Conservation (phyloP, 2,329 filamentous ascomycete species). For the Neopestalotiopsis clavispora region DNA sequence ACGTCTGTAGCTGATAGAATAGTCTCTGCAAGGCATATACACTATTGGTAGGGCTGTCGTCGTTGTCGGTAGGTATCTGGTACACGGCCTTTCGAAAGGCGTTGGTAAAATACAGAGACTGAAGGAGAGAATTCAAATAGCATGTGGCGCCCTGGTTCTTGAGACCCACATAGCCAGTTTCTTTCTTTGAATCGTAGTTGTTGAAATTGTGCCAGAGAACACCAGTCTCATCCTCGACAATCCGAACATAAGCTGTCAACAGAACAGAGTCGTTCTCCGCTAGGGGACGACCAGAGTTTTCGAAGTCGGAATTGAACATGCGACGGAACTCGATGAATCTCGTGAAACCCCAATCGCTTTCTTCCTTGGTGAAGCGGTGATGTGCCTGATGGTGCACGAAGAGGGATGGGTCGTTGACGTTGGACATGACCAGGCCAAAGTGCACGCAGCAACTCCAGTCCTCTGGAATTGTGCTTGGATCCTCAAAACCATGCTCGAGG, state of each 20-base stretch:
- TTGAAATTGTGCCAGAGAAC: constrained; percentile 90
- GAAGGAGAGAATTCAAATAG: constrained; percentile 83
- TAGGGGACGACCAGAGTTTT: constrained; percentile 70
- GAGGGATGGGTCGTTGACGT: constrained; percentile 87
- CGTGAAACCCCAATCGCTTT: constrained; percentile 99
- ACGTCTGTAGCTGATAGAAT: constrained; percentile 94
- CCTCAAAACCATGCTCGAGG: constrained; percentile 90
- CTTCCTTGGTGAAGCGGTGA: constrained; percentile 94
- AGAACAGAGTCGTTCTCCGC: constrained; percentile 79
- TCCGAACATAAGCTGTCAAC: constrained; percentile 80
- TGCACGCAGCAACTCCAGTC: constrained; percentile 98
- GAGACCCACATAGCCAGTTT: constrained; percentile 94
- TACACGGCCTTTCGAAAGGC: constrained; percentile 97
- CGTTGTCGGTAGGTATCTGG: constrained; percentile 89
- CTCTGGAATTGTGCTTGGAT: constrained; percentile 74
- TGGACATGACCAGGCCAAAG: constrained; percentile 93
- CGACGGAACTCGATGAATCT: constrained; percentile 86
- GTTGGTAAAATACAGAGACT: constrained; percentile 87
- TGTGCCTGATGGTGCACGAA: constrained; percentile 84
- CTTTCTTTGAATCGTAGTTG: constrained; percentile 99
- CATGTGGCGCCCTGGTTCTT: constrained; percentile 96
- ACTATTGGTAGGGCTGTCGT: constrained; percentile 82
- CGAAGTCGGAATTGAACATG: constrained; percentile 81
- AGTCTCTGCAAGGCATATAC: constrained; percentile 92
- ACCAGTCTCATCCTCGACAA: constrained; percentile 86